phyloP scores from a whole-genome alignment of 2,329 filamentous ascomycete genomes.

The Sporothrix protearum region DNA sequence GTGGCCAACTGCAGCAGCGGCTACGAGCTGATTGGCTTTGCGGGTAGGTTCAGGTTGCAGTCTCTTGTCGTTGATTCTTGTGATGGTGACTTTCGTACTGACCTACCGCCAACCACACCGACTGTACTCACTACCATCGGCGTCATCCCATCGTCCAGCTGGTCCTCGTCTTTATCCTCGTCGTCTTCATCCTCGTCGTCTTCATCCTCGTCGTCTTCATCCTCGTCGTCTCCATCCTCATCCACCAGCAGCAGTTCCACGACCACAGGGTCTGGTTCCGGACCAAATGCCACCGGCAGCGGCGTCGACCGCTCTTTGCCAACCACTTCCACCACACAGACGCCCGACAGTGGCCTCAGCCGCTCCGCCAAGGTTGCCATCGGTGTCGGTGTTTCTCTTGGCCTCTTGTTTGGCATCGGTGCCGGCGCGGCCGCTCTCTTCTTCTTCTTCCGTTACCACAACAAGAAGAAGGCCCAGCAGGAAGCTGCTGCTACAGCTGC shows the following conservation, averaged over 20 bases:
- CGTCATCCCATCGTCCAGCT: constrained; percentile 21
- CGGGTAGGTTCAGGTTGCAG: neutral
- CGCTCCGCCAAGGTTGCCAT: constrained; percentile 20
- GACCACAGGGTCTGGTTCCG: neutral
- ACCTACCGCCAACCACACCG: constrained; percentile 21
- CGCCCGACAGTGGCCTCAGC: neutral
- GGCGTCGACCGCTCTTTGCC: neutral
- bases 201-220: neutral
- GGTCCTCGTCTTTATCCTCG: neutral
- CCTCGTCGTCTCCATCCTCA: neutral
- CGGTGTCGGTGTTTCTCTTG: constrained; percentile 17
- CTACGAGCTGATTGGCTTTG: constrained; percentile 27
- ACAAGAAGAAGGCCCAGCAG: neutral
- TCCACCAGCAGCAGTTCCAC: neutral
- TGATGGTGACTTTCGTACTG: neutral
- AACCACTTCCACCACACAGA: neutral
- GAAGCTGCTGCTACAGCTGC: neutral
- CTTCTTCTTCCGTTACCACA: constrained; percentile 17
- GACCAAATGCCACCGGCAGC: neutral
- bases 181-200: neutral
- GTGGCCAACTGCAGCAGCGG: constrained; percentile 27
- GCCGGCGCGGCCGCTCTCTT: neutral
- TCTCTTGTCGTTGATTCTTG: neutral
- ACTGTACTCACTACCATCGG: constrained; percentile 28
- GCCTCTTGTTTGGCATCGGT: neutral